A percentile compares a stretch with the other conserved stretches of the same genome.
phyloP scores from a whole-genome alignment of 352 stramenopile genomes.

The Phytophthora brassicae region DNA sequence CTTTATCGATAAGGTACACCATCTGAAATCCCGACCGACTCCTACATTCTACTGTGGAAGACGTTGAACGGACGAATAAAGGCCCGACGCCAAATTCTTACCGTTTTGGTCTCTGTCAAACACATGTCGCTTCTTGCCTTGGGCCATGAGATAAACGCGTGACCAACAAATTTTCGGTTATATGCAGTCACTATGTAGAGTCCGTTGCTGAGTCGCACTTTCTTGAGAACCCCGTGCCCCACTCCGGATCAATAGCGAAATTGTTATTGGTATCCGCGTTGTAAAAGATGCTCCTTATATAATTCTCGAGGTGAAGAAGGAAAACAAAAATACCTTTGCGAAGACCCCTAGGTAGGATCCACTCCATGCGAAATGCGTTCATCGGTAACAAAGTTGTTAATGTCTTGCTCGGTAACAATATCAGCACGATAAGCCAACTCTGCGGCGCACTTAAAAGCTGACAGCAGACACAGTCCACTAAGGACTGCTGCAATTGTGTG shows the following conservation, averaged over 20 bases:
- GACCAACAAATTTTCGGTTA: neutral
- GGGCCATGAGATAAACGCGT: neutral
- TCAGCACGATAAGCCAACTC: neutral
- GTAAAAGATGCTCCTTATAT: neutral
- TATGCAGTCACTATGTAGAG: neutral
- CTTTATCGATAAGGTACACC: too few species aligned
- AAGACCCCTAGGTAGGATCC: neutral
- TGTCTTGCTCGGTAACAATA: neutral
- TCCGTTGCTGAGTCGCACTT: neutral
- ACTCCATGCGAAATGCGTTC: neutral
- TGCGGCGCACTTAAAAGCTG: neutral
- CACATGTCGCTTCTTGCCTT: constrained; percentile 1
- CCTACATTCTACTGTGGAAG: constrained; percentile 1
- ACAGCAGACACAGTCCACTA: too few species aligned
- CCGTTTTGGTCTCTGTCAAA: constrained; percentile 1
- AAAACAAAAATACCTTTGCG: neutral
- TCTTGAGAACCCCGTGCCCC: neutral
- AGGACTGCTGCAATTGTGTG: too few species aligned
- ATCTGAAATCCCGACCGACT: too few species aligned
- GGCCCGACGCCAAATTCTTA: neutral
- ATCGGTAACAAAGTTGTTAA: neutral
- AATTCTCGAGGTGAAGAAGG: neutral
- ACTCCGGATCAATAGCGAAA: neutral
- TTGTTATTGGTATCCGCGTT: constrained; percentile 2
- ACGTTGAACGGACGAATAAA: neutral